These are phyloP conservation scores for Arxiozyma bovina DNA, from an alignment of 1,139 yeast species.

Conservation along the genomic window DNA sequence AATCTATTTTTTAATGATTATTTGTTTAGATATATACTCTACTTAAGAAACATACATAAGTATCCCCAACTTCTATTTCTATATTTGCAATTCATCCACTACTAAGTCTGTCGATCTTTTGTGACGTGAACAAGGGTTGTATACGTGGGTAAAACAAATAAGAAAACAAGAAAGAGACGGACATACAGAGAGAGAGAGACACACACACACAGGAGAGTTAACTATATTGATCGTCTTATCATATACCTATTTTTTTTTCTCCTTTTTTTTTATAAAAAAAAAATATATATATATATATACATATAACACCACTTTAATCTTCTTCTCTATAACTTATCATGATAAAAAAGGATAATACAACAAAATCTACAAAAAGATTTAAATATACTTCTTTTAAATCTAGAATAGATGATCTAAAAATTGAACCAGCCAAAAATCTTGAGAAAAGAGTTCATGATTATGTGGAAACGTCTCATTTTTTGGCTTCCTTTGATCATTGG, in stretches of 20 bases:
- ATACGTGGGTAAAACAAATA: background rate
- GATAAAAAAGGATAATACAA: constrained; percentile 35
- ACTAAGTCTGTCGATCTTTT: background rate
- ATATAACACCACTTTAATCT: no score
- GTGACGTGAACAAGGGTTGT: background rate
- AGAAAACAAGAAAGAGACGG: no score
- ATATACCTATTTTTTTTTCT: background rate
- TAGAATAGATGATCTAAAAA: constrained; percentile 71
- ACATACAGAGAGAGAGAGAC: background rate
- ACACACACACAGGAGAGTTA: no score
- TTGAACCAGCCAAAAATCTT: constrained; percentile 69
- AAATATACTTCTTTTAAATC: constrained; percentile 72
- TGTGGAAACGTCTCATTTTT: constrained; percentile 69
- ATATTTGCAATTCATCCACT: background rate
- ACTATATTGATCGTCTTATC: background rate
- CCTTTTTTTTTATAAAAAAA: no score
- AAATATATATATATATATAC: no score
- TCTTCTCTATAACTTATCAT: constrained; percentile 1
- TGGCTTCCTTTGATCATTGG: constrained; percentile 80
- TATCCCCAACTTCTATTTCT: background rate
- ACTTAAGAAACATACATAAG: no score
- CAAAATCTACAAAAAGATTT: constrained; percentile 50
- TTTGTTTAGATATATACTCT: no score
- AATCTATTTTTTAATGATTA: no score
- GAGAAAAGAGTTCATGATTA: constrained; percentile 59